Conservation (phyloP, 2,329 filamentous ascomycete genomes). For the Ceratocystis lukuohia region DNA sequence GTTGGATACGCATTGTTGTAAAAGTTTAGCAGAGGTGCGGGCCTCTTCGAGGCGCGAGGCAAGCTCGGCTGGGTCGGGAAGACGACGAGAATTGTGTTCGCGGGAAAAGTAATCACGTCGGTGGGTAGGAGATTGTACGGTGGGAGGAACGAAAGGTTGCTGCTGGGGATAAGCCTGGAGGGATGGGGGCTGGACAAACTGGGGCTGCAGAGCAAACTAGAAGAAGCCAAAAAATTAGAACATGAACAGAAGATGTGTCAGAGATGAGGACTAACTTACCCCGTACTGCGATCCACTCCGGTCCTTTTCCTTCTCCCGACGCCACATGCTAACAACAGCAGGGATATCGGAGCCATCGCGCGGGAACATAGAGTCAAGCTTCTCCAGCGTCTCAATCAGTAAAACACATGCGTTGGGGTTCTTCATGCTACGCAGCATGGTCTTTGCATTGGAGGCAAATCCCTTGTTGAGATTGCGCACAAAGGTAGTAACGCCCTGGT, state of each 20-base stretch:
- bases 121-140: not conserved
- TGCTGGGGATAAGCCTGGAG: slow-evolving; percentile 9
- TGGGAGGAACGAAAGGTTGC: slow-evolving; percentile 25
- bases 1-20: slow-evolving; percentile 82
- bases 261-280: slow-evolving; percentile 28
- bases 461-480: slow-evolving; percentile 81
- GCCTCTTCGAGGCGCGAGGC: slow-evolving; percentile 79
- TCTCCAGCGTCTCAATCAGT: slow-evolving; percentile 71
- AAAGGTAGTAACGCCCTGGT: slow-evolving; percentile 69
- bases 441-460: slow-evolving; percentile 64
- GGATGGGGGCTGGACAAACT: not conserved
- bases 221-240: not conserved
- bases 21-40: slow-evolving; percentile 73
- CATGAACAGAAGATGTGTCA: not conserved
- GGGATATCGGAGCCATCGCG: slow-evolving; percentile 12
- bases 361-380: slow-evolving; percentile 42
- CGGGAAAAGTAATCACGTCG: slow-evolving; percentile 47
- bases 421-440: slow-evolving; percentile 54
- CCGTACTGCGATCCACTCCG: slow-evolving; percentile 34
- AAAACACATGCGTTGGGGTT: slow-evolving; percentile 74
- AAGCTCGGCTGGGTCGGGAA: slow-evolving; percentile 63
- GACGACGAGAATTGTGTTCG: slow-evolving; percentile 33
- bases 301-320: slow-evolving; percentile 62
- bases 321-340: slow-evolving; percentile 62
- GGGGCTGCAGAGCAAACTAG: slow-evolving; percentile 7